Conservation (phyloP, 345 rosid genomes). For the Odontarrhena argentea region DNA sequence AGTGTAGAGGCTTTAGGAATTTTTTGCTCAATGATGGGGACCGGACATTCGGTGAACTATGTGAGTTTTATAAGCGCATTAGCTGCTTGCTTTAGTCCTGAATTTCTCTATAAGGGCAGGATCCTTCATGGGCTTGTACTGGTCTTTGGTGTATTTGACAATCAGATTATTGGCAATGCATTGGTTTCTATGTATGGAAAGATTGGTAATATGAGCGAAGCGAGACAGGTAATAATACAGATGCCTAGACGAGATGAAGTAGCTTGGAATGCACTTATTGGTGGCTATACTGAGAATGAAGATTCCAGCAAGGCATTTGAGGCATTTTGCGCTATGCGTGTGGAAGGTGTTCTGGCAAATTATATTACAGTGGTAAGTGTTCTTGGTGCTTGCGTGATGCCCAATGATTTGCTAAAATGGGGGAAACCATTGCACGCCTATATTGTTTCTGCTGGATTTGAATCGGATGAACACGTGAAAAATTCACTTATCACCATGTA, state of each 20-base stretch:
- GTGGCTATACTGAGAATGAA: slow-evolving; percentile 69
- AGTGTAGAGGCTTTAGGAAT: slow-evolving; percentile 53
- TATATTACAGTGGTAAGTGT: slow-evolving; percentile 69
- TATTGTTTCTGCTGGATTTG: slow-evolving; percentile 60
- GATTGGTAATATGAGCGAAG: slow-evolving; percentile 55
- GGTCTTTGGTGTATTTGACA: slow-evolving; percentile 50
- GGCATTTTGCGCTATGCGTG: slow-evolving; percentile 61
- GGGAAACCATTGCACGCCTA: slow-evolving; percentile 71
- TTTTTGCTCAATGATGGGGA: slow-evolving; percentile 51
- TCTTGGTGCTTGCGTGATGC: slow-evolving; percentile 66
- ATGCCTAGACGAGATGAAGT: slow-evolving; percentile 56
- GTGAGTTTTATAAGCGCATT: slow-evolving; percentile 80
- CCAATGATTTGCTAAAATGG: slow-evolving; percentile 46
- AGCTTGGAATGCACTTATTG: slow-evolving; percentile 87
- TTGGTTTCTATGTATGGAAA: slow-evolving; percentile 73
- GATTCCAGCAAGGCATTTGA: slow-evolving; percentile 50
- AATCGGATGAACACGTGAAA: slow-evolving; percentile 54
- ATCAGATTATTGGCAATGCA: slow-evolving; percentile 71
- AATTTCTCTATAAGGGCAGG: slow-evolving; percentile 53
- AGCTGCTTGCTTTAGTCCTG: slow-evolving; percentile 64
- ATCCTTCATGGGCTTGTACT: slow-evolving; percentile 68
- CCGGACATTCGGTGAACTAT: slow-evolving; percentile 46
- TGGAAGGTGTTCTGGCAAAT: slow-evolving; percentile 51
- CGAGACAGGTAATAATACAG: slow-evolving; percentile 53
- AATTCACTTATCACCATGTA: slow-evolving; percentile 86